Percentiles rank a stretch among this genome's conserved stretches.
Evolutionary conservation across 2,329 filamentous ascomycete genomes (phyloP).

Genomic region (Xylaria sp.): DNA sequence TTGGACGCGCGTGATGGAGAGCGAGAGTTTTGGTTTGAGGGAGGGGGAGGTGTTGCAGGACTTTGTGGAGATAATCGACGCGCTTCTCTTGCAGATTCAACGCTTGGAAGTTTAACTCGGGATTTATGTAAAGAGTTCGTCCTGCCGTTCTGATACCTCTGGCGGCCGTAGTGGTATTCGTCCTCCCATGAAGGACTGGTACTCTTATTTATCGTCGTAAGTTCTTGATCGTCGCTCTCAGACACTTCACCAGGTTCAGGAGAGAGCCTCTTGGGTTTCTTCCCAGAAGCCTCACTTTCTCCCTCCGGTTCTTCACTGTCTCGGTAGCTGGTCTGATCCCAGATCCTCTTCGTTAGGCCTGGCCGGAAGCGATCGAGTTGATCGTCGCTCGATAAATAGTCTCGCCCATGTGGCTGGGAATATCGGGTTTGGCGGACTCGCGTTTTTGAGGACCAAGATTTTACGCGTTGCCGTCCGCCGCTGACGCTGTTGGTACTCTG

Average conservation of each 20-base stretch:
- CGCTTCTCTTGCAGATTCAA: background rate
- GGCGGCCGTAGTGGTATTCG: conserved; percentile 13
- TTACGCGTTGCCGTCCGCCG: conserved; percentile 28
- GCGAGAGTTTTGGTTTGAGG: conserved; percentile 1
- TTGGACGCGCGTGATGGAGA: conserved; percentile 18
- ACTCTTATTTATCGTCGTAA: conserved; percentile 19
- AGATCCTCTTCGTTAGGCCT: conserved; percentile 40
- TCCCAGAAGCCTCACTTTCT: conserved; percentile 18
- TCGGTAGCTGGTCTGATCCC: conserved; percentile 33
- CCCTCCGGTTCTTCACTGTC: conserved; percentile 16
- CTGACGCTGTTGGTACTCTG: conserved; percentile 21
- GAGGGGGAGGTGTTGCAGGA: conserved; percentile 29
- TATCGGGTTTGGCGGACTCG: conserved; percentile 18
- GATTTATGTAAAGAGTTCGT: conserved; percentile 12
- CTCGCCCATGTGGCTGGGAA: conserved; percentile 25
- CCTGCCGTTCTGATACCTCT: background rate
- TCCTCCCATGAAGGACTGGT: conserved; percentile 21
- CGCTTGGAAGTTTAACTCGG: background rate
- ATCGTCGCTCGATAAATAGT: conserved; percentile 6
- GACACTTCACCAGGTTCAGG: conserved; percentile 47
- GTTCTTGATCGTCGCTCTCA: conserved; percentile 33
- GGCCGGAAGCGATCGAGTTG: conserved; percentile 11
- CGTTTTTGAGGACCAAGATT: conserved; percentile 24
- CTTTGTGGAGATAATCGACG: conserved; percentile 7
- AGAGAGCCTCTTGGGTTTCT: conserved; percentile 41